Evolutionary conservation across 768 basidiomycete species (phyloP).

Genomic region (Tulasnella sp.): DNA sequence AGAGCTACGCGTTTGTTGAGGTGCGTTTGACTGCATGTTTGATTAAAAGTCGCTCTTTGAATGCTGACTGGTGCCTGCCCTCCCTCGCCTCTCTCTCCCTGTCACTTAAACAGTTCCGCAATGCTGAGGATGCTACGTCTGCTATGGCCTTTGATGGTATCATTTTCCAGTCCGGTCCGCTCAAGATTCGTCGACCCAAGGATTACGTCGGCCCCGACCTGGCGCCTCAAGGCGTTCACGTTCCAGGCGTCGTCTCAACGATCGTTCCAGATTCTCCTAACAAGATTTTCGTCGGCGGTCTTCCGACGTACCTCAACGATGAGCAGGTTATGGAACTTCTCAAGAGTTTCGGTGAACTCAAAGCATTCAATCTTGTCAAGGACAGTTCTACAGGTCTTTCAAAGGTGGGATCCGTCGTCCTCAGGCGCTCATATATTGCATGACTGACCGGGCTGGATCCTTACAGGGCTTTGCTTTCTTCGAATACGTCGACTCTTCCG

Average conservation of each 20-base stretch:
- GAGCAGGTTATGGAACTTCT: slow-evolving; percentile 98
- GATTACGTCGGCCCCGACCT: slow-evolving; percentile 80
- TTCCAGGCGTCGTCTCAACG: slow-evolving; percentile 93
- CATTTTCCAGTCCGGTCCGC: slow-evolving; percentile 89
- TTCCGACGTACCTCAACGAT: slow-evolving; percentile 93
- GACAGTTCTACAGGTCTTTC: slow-evolving; percentile 85
- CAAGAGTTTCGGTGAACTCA: slow-evolving; percentile 95
- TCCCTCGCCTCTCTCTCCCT: too few species aligned
- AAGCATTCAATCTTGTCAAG: slow-evolving; percentile 96
- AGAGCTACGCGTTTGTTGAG: slow-evolving; percentile 98
- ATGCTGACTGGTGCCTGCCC: slow-evolving; percentile 46
- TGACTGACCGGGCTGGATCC: neutral
- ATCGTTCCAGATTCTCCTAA: slow-evolving; percentile 97
- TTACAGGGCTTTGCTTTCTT: slow-evolving; percentile 95
- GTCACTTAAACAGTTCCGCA: slow-evolving; percentile 99
- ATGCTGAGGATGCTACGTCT: slow-evolving; percentile 90
- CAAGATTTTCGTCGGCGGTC: slow-evolving; percentile 95
- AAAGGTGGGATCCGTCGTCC: slow-evolving; percentile 53
- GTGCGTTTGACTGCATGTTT: slow-evolving; percentile 50
- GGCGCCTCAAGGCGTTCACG: slow-evolving; percentile 60
- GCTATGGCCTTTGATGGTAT: slow-evolving; percentile 98
- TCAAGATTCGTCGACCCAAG: slow-evolving; percentile 96
- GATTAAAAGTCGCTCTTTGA: too few species aligned
- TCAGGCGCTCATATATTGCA: neutral
- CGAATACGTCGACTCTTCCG: slow-evolving; percentile 85